Conservation (phyloP, 1,139 yeast genomes). For the Yamadazyma songkhlaensis region DNA sequence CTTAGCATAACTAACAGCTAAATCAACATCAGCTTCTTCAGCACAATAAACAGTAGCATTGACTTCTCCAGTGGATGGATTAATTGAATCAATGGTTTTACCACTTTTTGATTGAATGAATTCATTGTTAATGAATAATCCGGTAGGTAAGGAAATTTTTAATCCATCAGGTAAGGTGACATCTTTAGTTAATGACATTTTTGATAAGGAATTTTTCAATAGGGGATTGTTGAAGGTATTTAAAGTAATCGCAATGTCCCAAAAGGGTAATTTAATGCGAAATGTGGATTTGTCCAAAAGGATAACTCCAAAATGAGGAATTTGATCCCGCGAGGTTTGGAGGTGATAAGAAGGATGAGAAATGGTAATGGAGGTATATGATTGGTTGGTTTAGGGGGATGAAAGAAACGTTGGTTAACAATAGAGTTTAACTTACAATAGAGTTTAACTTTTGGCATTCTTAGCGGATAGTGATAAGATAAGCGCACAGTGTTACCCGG, state of each 20-base stretch:
- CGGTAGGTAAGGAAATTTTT: slow-evolving; percentile 63
- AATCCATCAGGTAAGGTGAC: slow-evolving; percentile 56
- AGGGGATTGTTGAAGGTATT: background rate
- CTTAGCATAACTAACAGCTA: slow-evolving; percentile 73
- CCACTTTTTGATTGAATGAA: slow-evolving; percentile 64
- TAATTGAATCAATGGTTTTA: slow-evolving; percentile 57
- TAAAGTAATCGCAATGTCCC: too few species aligned
- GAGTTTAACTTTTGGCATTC: too few species aligned
- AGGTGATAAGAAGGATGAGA: too few species aligned
- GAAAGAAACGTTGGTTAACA: too few species aligned
- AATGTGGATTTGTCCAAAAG: background rate
- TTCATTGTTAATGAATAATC: slow-evolving; percentile 80
- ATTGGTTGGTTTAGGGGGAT: too few species aligned
- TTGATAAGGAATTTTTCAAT: too few species aligned
- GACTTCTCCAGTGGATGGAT: slow-evolving; percentile 67
- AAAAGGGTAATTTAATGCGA: background rate
- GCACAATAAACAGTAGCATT: slow-evolving; percentile 71
- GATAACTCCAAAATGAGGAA: too few species aligned
- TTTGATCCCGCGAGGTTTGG: too few species aligned
- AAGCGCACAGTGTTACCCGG: too few species aligned
- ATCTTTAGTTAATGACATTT: slow-evolving; percentile 15
- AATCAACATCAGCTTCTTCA: slow-evolving; percentile 63
- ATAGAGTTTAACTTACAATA: too few species aligned
- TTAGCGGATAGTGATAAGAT: too few species aligned
- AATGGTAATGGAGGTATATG: too few species aligned